Evolutionary conservation across 2,329 filamentous ascomycete species (phyloP).

Genomic region (Trichoderma sp.): DNA sequence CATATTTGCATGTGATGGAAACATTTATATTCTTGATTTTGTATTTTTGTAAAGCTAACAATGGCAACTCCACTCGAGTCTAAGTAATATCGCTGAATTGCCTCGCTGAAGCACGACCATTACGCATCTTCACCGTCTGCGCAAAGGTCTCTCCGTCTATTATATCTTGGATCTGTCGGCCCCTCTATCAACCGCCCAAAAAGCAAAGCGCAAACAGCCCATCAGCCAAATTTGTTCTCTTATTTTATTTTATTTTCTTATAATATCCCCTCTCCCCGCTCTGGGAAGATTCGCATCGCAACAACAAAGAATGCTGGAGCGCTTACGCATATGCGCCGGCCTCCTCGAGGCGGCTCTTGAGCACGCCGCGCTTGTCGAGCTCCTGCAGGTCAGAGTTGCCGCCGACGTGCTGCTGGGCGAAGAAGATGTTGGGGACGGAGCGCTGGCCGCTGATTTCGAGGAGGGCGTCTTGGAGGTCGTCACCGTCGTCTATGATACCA

Average conservation of each 20-base stretch:
- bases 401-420: slow-evolving; percentile 85
- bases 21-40: background rate
- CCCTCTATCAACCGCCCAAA: slow-evolving; percentile 1
- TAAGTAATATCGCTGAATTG: background rate
- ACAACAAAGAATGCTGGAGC: background rate
- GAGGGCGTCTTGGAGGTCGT: slow-evolving; percentile 79
- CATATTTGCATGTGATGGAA: background rate
- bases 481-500: slow-evolving; percentile 65
- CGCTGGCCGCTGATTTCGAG: slow-evolving; percentile 75
- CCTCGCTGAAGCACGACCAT: background rate
- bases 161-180: background rate
- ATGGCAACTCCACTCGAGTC: background rate
- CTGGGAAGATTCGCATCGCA: too few relatives aligned
- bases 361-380: slow-evolving; percentile 49
- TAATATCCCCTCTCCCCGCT: too few relatives aligned
- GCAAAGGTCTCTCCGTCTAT: background rate
- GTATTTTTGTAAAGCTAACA: background rate
- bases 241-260: background rate
- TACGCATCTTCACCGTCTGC: background rate
- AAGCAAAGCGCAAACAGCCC: background rate
- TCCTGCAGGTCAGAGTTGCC: slow-evolving; percentile 83
- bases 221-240: slow-evolving; percentile 9
- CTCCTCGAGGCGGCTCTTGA: slow-evolving; percentile 41
- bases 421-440: slow-evolving; percentile 95
- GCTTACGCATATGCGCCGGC: slow-evolving; percentile 45